Evolutionary conservation across 2,329 filamentous ascomycete genomes (phyloP), one percentile per base, ranked within the genome.

Genomic region (Coniella vitis): DNA sequence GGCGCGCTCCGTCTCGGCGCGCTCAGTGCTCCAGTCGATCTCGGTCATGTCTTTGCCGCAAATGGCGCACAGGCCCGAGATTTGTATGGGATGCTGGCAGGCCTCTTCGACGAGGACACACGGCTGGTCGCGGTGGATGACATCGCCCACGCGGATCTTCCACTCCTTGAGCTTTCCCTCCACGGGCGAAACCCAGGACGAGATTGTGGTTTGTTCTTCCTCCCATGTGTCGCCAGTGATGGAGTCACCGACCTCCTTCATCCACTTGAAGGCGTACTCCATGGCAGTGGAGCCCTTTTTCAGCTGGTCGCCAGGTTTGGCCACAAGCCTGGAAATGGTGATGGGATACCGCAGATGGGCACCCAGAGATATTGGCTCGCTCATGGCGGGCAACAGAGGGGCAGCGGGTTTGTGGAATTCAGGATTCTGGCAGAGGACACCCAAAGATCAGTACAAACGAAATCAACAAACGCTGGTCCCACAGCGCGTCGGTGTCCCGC

Each of bases 11-110:
- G 87, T 86, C 64, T 95, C 88, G 58, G 81, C 79, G 41, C 81
- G 73, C 55, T 90, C 84, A 52, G 83, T 89, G 48, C 88, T 89
- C 78, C 89, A 96, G 65, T 83, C 86, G 58, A 84, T 79, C 75
- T 89, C 83, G 47, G 88, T 95, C 90, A 98, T 95, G 68, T 97
- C 90, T 68, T 91, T 89, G 55, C 93, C 93, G 67, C 93, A 98
- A 54, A 90, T 79, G 51, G 83, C 89, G 69, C 93, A 98, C 57
- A 98, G 78, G 38, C 90, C 90, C 49, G 86, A 86, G 62, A 88
- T 95, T 66, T 97, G 91, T 36, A 95, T 78, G 59, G 91, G 87
- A 68, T 98, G 93, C 25, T 85, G 79, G 68, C 93, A 98, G 49
- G 86, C 82, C 70, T 98, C 93, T 60, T 95, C 86, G 47, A 98